These are phyloP conservation scores for Penicillium bovifimosum DNA, from an alignment of 495 filamentous ascomycete species.

Conservation along the genomic window DNA sequence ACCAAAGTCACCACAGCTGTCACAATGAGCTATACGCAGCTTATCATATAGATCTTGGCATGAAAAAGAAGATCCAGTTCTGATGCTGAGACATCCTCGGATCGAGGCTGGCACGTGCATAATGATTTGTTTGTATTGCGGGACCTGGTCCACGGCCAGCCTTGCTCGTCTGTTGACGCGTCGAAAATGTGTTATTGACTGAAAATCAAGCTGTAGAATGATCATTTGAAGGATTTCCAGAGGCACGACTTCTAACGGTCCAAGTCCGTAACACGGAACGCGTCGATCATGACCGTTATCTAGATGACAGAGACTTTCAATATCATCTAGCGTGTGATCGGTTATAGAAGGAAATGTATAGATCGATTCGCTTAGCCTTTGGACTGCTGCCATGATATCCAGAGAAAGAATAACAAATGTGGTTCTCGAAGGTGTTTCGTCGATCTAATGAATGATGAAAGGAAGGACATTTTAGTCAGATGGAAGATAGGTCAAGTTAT, in stretches of 20 bases:
- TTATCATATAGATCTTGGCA: constrained; percentile 24
- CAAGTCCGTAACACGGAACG: constrained; percentile 9
- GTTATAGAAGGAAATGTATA: constrained; percentile 6
- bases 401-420: no score
- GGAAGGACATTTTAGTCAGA: no score
- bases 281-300: neutral
- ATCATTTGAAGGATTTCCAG: constrained; percentile 17
- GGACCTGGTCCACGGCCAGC: constrained; percentile 13
- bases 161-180: constrained; percentile 20
- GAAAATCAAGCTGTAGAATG: constrained; percentile 18
- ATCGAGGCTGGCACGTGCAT: constrained; percentile 14
- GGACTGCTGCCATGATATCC: constrained; percentile 3
- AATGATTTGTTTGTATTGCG: constrained; percentile 15
- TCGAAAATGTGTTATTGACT: constrained; percentile 19
- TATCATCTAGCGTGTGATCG: constrained; percentile 11
- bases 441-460: no score
- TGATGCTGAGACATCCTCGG: constrained; percentile 26
- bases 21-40: constrained; percentile 28
- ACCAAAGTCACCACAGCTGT: constrained; percentile 30
- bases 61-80: constrained; percentile 20
- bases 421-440: no score
- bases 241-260: constrained; percentile 19
- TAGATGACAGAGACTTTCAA: constrained; percentile 3
- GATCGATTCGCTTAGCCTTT: constrained; percentile 7
- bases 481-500: no score